Base-by-base conservation (phyloP, 345 rosid species). In the Chamaenerion angustifolium region DNA sequence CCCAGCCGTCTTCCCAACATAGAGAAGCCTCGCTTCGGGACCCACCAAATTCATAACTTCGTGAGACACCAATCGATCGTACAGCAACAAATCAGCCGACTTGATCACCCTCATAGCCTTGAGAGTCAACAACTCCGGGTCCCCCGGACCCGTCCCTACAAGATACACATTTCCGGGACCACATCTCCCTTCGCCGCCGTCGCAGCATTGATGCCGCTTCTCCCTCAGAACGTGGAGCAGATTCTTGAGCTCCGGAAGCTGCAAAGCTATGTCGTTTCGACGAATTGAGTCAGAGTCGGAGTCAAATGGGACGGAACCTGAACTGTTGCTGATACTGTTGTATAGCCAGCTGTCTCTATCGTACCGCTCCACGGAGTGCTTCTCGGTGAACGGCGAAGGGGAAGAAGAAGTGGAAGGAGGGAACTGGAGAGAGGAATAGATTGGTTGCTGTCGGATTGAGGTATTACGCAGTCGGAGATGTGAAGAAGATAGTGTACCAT, bases 111-210 rank as follows among this genome's bases (percentile, higher is more conserved):
- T 75, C 40, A 79, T 71, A 4, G 98, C 98, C 71, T 84, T 92
- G 46, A 87, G 46, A 7, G 98, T 92, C 82, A 92, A 49, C 53
- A 92, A 69, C 57, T 92, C 98, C 10, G 96, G 86, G 65, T 87
- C 98, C 27, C 98, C 98, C 0, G 98, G 98, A 11, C 98, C 98
- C 15, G 96, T 92, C 51, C 98, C 98, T 3, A 92, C 98, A 48
- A 92, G 62, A 59, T 51, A 87, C 66, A 84, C 98, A 70, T 84
- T 66, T 53, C 95, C 97, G 0, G 82, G 84, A 16, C 81, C 82
- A 48, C 80, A 72, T 16, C 93, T 31, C 6, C 37, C 37, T 31
- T 7, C 37, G 8, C 10, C 37, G 6, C 37, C 37, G 37, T 31
- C 10, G 37, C 37, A 4, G 25, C 25, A 21, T 4, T 21, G 25